These are phyloP conservation scores for Scedosporium dehoogii DNA, from an alignment of 2,329 filamentous ascomycete species.

Conservation along the genomic window DNA sequence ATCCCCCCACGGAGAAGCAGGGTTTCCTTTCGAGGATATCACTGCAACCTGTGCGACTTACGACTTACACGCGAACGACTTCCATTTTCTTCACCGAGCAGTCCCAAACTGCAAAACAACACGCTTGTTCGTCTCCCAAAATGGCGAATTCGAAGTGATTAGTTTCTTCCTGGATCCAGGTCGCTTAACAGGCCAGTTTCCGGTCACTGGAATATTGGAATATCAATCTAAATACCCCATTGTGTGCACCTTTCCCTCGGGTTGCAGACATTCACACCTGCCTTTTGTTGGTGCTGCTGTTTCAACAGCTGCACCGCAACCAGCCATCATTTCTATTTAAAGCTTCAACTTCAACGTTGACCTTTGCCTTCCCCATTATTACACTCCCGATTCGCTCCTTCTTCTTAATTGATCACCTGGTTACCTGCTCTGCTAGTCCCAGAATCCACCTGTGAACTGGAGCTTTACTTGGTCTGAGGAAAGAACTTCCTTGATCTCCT, in stretches of 20 bases:
- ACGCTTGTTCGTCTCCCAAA: background rate
- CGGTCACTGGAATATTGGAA: background rate
- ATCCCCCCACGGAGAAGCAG: background rate
- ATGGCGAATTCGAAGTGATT: background rate
- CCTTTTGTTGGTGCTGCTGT: background rate
- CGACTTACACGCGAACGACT: background rate
- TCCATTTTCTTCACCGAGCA: conserved; percentile 1
- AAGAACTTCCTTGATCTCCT: background rate
- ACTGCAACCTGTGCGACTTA: background rate
- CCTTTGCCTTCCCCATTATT: too few relatives aligned
- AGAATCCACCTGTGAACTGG: background rate
- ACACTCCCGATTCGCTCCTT: background rate
- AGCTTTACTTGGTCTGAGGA: background rate
- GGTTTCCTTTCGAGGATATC: background rate
- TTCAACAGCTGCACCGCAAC: background rate
- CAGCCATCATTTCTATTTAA: too few relatives aligned
- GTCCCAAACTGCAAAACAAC: background rate
- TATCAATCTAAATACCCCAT: background rate
- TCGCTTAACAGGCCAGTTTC: background rate
- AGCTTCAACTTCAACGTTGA: too few relatives aligned
- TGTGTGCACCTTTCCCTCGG: background rate
- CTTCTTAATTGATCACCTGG: background rate
- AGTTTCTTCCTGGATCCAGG: background rate
- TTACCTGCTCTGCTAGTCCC: background rate
- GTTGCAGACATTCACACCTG: background rate